Conservation (phyloP, 2,329 filamentous ascomycete species). For the Alternaria sp. region DNA sequence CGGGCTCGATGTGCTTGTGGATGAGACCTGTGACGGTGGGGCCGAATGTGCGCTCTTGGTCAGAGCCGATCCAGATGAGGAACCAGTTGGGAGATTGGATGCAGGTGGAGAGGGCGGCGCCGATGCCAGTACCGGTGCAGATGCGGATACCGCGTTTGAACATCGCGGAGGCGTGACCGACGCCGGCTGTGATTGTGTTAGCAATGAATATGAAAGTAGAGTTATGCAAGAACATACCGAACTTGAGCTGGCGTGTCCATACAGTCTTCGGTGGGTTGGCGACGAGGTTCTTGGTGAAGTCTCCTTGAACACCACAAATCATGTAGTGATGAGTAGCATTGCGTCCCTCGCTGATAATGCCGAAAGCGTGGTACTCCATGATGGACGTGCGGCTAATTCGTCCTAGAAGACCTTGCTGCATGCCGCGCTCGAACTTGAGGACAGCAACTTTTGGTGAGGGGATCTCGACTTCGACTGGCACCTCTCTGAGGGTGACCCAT, state of each 20-base stretch:
- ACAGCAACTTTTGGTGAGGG: constrained; percentile 46
- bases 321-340: constrained; percentile 42
- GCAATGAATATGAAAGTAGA: not conserved
- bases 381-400: constrained; percentile 45
- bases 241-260: constrained; percentile 45
- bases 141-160: constrained; percentile 45
- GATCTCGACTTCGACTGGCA: constrained; percentile 42
- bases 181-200: constrained; percentile 35
- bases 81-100: constrained; percentile 46
- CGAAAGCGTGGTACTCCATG: constrained; percentile 48
- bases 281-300: constrained; percentile 43
- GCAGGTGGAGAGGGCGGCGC: constrained; percentile 44
- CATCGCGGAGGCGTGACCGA: constrained; percentile 45
- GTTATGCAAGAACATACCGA: constrained; percentile 29
- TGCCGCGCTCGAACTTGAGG: constrained; percentile 42
- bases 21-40: constrained; percentile 43
- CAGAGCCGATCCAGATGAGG: constrained; percentile 46
- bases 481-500: constrained; percentile 45
- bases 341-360: constrained; percentile 44
- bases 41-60: constrained; percentile 45
- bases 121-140: constrained; percentile 46
- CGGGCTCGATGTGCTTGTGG: constrained; percentile 41
- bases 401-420: constrained; percentile 45
- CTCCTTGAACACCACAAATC: constrained; percentile 48
- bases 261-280: constrained; percentile 41